Percentiles rank a stretch among this genome's conserved stretches.
phyloP scores from a whole-genome alignment of 2,329 filamentous ascomycete species.

The Fusarium sarcochroum region DNA sequence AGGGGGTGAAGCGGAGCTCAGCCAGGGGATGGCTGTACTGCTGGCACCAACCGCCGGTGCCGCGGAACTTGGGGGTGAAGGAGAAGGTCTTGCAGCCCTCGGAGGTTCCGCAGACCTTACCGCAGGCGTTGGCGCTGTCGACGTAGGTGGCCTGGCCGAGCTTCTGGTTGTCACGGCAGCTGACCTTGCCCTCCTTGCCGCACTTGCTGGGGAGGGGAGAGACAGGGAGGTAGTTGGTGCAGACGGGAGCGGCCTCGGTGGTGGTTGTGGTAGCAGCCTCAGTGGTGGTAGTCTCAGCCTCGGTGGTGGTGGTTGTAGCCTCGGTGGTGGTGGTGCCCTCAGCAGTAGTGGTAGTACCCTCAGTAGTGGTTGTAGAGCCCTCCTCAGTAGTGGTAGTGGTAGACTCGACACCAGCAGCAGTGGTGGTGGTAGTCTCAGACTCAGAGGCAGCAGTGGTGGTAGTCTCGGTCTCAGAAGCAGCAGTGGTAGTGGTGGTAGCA shows the following conservation, averaged over 20 bases:
- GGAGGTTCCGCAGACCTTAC: conserved; percentile 12
- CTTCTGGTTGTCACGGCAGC: conserved; percentile 18
- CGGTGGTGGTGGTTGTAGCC: neutral
- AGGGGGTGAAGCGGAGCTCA: conserved; percentile 18
- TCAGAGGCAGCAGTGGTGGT: neutral
- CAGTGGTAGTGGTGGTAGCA: conserved; percentile 10
- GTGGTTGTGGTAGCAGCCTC: conserved; percentile 9
- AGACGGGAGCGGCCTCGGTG: conserved; percentile 10
- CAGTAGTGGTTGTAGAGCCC: neutral
- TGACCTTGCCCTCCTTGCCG: conserved; percentile 25
- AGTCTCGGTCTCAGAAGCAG: neutral
- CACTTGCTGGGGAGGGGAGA: conserved; percentile 13
- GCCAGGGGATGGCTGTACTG: conserved; percentile 1
- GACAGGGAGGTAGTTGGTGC: conserved; percentile 18
- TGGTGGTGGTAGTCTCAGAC: neutral
- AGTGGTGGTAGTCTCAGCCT: neutral
- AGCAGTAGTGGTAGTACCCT: neutral
- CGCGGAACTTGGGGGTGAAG: conserved; percentile 2
- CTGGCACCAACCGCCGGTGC: conserved; percentile 12
- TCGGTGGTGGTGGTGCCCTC: conserved; percentile 1
- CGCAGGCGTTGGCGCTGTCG: conserved; percentile 7
- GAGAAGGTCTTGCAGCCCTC: conserved; percentile 31
- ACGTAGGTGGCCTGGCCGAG: neutral
- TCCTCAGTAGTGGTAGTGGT: neutral
- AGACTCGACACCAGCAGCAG: neutral